Conservation (phyloP, 2,329 filamentous ascomycete species). For the Xylogone sp. region DNA sequence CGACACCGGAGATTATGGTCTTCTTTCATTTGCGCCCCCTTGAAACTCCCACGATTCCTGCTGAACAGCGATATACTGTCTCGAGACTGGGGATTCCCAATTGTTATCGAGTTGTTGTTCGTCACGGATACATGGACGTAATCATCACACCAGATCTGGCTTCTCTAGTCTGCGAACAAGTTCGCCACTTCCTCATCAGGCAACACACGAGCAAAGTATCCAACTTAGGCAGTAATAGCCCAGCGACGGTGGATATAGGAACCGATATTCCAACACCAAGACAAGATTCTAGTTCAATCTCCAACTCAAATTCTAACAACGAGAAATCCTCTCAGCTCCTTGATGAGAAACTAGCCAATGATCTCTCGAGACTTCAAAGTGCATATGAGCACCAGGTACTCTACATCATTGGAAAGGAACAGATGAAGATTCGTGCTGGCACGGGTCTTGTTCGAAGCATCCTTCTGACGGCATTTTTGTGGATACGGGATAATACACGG, state of each 20-base stretch:
- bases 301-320: background rate
- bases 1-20: conserved; percentile 61
- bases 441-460: conserved; percentile 38
- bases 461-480: conserved; percentile 54
- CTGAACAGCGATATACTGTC: conserved; percentile 42
- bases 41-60: conserved; percentile 50
- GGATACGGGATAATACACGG: conserved; percentile 62
- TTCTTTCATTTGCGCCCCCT: conserved; percentile 71
- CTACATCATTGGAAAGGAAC: conserved; percentile 58
- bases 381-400: conserved; percentile 46
- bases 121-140: conserved; percentile 71
- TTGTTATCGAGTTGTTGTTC: conserved; percentile 64
- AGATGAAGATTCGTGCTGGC: conserved; percentile 44
- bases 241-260: background rate
- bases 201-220: conserved; percentile 1
- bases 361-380: conserved; percentile 40
- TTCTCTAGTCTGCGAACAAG: conserved; percentile 52
- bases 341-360: conserved; percentile 18
- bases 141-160: conserved; percentile 63
- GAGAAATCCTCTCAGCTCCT: conserved; percentile 1
- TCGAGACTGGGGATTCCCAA: conserved; percentile 43
- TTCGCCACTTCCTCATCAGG: conserved; percentile 44
- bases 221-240: conserved; percentile 6
- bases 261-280: background rate
- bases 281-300: background rate